phyloP scores from a whole-genome alignment of 108 stramenopile genomes.

The Cyclotella distinguenda region DNA sequence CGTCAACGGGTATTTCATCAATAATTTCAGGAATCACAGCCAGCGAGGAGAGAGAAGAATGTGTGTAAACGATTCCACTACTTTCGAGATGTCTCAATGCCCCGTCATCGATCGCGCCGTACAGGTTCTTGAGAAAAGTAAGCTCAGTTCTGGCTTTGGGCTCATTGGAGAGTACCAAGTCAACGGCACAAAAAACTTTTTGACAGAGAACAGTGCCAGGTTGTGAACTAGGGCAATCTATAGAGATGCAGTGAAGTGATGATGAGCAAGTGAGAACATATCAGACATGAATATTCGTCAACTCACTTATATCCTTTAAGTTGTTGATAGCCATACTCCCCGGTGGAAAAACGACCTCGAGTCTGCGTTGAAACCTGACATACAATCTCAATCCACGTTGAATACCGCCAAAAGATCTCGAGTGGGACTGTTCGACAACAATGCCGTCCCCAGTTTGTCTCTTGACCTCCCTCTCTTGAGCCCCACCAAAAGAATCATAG shows the following conservation, averaged over 20 bases:
- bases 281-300: background rate
- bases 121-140: slow-evolving; percentile 5
- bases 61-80: slow-evolving; percentile 1
- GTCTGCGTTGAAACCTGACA: background rate
- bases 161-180: slow-evolving; percentile 10
- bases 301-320: slow-evolving; percentile 26
- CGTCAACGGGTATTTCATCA: background rate
- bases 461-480: background rate
- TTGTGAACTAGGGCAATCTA: slow-evolving; percentile 7
- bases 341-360: slow-evolving; percentile 13
- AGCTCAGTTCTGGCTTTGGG: slow-evolving; percentile 8
- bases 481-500: slow-evolving; percentile 5
- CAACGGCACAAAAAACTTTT: slow-evolving; percentile 4
- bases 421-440: background rate
- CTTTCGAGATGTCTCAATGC: background rate
- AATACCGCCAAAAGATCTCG: background rate
- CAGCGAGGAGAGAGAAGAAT: background rate
- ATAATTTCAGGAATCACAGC: background rate
- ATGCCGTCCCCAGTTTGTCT: background rate
- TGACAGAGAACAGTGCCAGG: background rate
- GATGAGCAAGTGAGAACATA: background rate
- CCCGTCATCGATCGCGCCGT: slow-evolving; percentile 7
- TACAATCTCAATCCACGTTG: background rate
- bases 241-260: background rate
- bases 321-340: slow-evolving; percentile 1